Conservation (phyloP, 345 rosid species). For the Aquilaria sinensis region DNA sequence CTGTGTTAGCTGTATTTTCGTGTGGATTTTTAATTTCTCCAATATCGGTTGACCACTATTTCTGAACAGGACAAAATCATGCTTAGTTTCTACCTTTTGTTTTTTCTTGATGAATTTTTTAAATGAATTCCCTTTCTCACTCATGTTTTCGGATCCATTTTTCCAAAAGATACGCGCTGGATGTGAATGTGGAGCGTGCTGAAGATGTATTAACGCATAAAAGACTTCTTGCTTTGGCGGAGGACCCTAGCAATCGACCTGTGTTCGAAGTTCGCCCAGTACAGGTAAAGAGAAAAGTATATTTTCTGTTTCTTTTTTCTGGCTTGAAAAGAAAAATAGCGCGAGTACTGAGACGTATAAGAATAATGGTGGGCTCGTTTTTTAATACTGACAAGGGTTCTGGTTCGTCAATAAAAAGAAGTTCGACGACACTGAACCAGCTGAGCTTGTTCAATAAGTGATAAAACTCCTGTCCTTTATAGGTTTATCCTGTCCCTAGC, state of each 20-base stretch:
- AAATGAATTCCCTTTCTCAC: neutral
- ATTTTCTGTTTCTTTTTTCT: too few species aligned
- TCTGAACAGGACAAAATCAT: neutral
- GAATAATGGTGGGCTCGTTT: too few species aligned
- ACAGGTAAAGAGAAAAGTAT: conserved; percentile 38
- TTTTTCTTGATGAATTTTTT: neutral
- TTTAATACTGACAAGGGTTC: too few species aligned
- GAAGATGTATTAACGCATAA: conserved; percentile 87
- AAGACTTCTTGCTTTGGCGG: conserved; percentile 68
- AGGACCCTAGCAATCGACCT: conserved; percentile 67
- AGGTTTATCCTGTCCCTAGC: conserved; percentile 58
- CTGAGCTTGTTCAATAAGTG: too few species aligned
- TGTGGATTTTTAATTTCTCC: neutral
- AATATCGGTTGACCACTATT: neutral
- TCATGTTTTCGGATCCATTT: neutral
- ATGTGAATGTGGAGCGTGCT: conserved; percentile 97
- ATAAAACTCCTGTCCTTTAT: conserved; percentile 2
- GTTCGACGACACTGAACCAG: too few species aligned
- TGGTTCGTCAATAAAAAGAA: too few species aligned
- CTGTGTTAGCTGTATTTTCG: neutral
- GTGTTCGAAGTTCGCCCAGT: conserved; percentile 87
- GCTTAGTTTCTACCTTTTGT: too few species aligned
- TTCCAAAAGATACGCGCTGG: conserved; percentile 62
- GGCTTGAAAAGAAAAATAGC: neutral
- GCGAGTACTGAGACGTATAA: too few species aligned